phyloP scores from a whole-genome alignment of 139 green algal species.

The Yamagishiella unicocca region DNA sequence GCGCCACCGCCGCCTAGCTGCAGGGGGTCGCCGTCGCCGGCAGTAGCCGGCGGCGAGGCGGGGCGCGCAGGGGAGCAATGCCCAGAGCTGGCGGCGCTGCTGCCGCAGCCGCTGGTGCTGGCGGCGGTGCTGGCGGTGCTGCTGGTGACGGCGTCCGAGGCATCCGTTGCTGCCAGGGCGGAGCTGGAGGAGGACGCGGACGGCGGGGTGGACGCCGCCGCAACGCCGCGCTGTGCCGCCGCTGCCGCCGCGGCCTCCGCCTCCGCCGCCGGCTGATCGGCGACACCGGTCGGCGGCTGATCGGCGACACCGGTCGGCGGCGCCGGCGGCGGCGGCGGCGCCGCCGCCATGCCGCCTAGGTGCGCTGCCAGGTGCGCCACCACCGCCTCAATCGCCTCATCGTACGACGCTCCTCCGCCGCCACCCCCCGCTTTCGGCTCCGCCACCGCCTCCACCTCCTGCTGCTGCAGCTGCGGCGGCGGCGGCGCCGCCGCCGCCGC shows the following conservation, averaged over 20 bases:
- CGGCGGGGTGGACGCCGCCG: neutral
- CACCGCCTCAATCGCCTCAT: neutral
- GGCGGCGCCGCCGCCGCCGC: neutral
- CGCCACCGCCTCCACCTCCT: neutral
- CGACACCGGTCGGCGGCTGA: neutral
- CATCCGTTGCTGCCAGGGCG: too few relatives aligned
- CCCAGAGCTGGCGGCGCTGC: neutral
- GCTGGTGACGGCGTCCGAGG: neutral
- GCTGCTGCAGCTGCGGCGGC: neutral
- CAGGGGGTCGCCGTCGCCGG: neutral
- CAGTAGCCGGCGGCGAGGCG: neutral
- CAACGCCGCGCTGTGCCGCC: neutral
- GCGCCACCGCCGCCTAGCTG: neutral
- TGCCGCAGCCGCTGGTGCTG: neutral
- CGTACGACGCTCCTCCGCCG: neutral
- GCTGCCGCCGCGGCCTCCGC: neutral
- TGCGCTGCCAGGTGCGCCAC: constrained; percentile 37
- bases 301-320: neutral
- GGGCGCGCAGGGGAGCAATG: neutral
- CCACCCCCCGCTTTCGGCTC: neutral
- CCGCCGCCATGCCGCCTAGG: neutral
- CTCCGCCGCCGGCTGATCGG: neutral
- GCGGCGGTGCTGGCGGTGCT: neutral
- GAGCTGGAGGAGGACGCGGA: neutral
- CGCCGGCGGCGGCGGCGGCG: neutral